These are phyloP conservation scores for Tetrahymena malaccensis DNA, from an alignment of 73 alveolate genomes.

Conservation along the genomic window DNA sequence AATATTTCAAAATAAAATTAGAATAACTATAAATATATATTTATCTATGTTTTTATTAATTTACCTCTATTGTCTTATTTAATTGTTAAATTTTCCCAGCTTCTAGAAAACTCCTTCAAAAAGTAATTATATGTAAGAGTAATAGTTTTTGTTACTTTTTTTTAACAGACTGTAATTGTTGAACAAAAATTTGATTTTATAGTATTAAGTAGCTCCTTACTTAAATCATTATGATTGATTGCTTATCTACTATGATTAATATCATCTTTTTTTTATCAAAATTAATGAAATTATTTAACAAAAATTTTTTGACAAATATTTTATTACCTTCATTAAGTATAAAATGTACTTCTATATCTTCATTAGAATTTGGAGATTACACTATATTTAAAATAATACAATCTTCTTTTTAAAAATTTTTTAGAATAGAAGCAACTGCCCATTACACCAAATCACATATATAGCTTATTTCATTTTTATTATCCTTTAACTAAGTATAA, in stretches of 20 bases:
- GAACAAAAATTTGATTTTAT: not conserved
- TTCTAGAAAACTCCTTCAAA: not conserved
- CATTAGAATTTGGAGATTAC: not conserved
- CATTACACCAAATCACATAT: not conserved
- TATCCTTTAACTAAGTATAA: not conserved
- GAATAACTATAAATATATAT: no score
- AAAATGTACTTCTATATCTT: not conserved
- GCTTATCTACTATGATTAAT: not conserved
- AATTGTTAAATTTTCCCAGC: not conserved
- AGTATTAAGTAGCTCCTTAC: not conserved
- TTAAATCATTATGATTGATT: not conserved
- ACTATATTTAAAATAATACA: not conserved
- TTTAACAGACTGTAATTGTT: not conserved
- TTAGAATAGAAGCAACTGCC: not conserved
- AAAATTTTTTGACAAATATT: no score
- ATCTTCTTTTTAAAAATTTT: not conserved
- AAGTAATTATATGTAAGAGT: not conserved
- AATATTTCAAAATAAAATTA: not conserved
- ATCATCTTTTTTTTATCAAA: not conserved
- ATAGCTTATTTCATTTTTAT: not conserved
- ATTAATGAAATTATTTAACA: not conserved
- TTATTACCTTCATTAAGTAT: not conserved
- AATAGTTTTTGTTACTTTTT: not conserved
- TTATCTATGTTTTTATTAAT: not conserved
- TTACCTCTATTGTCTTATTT: not conserved